Base-by-base conservation (phyloP, 2,329 filamentous ascomycete species). In the Cladophialophora bantiana region DNA sequence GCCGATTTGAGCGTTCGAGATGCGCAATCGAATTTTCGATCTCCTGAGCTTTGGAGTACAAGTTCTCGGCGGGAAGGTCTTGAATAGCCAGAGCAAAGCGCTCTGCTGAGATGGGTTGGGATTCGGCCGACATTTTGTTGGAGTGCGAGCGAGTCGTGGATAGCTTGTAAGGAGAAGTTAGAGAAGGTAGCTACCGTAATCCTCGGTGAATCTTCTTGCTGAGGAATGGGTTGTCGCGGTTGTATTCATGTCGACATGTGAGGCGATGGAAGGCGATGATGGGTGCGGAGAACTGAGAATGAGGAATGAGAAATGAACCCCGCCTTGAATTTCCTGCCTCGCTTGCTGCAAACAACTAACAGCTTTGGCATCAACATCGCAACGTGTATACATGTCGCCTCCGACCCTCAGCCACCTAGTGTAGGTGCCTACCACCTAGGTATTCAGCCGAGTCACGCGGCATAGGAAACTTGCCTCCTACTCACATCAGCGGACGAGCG, bases 41-140 rank as follows among this genome's bases (percentile, higher is more conserved):
- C 73, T 90, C 88, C 65, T 83, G 81, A 64, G 84, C 84, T 80
- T 89, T 89, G 74, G 82, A 79, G 78, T 88, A 86, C 34, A 90
- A 78, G 20, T 84, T 81, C 67, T 85, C 82, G 70, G 88, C 77
- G 9, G 86, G 83, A 7, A 90, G 84, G 65, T 84, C 82, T 73
- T 82, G 78, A 70, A 90, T 83, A 20, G 87, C 88, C 69, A 81
- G 77, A 61, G 83, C 81, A 74, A 88, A 88, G 66, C 80, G 81
- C 36, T 76, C 73, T n/a, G 81, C 75, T 26, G 80, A 77, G 68
- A 87, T 87, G 35, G 85, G 84, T 15, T 73, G 72, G 10, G 82
- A 71, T 73, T 80, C 77, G 48, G 80, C 73, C 45, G 85, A 85
- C 85, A 87, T 87, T 42, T 58, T 18, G 18, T 50, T 50, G n/a